Percentiles rank a stretch among this genome's conserved stretches.
Evolutionary conservation across 2,329 filamentous ascomycete genomes (phyloP).

Genomic region (Daldinia sp.): DNA sequence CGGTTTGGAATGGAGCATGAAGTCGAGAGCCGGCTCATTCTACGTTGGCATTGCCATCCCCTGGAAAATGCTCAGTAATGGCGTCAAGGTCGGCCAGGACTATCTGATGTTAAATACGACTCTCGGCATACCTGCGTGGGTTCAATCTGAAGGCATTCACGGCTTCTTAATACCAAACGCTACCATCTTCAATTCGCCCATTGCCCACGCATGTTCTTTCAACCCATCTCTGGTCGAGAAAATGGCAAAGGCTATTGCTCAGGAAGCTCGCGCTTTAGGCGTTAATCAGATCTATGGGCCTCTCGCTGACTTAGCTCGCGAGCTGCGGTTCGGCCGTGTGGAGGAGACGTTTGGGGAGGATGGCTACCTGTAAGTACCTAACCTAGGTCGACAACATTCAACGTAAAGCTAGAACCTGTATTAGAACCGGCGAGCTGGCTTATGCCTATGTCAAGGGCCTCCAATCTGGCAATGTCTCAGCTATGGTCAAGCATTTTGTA

Average conservation of each 20-base stretch:
- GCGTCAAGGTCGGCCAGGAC: slow-evolving; percentile 74
- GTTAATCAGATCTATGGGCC: slow-evolving; percentile 81
- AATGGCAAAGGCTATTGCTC: slow-evolving; percentile 74
- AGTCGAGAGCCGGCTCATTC: slow-evolving; percentile 74
- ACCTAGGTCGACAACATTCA: neutral
- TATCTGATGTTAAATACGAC: slow-evolving; percentile 76
- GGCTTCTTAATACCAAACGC: slow-evolving; percentile 78
- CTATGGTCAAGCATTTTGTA: slow-evolving; percentile 81
- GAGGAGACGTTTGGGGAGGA: slow-evolving; percentile 82
- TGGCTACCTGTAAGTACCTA: slow-evolving; percentile 63
- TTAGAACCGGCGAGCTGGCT: slow-evolving; percentile 71
- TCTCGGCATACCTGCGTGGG: slow-evolving; percentile 77
- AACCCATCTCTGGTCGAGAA: slow-evolving; percentile 73
- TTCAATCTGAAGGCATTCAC: slow-evolving; percentile 81
- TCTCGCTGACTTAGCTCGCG: slow-evolving; percentile 76
- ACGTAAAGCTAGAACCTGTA: slow-evolving; percentile 21
- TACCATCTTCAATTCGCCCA: slow-evolving; percentile 83
- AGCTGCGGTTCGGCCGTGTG: slow-evolving; percentile 77
- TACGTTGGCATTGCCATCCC: slow-evolving; percentile 77
- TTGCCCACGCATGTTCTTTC: slow-evolving; percentile 78
- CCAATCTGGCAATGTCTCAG: slow-evolving; percentile 73
- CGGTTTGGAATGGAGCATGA: slow-evolving; percentile 75
- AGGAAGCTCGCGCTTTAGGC: slow-evolving; percentile 74
- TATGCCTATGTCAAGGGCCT: slow-evolving; percentile 69
- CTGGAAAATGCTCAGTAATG: slow-evolving; percentile 72